These are phyloP conservation scores for Daldinia concentrica DNA, from an alignment of 495 filamentous ascomycete genomes.

Conservation along the genomic window DNA sequence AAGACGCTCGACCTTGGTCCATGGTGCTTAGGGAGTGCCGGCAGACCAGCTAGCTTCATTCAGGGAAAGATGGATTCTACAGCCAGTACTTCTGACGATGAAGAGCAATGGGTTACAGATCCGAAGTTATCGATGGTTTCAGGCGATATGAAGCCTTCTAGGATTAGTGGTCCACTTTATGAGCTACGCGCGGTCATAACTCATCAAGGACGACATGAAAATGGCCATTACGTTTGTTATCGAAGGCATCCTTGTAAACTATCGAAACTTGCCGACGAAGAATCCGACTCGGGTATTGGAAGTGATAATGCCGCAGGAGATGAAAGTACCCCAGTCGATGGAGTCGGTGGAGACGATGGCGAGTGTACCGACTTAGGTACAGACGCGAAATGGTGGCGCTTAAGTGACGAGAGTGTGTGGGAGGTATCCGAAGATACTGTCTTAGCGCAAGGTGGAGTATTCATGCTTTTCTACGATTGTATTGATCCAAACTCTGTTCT, in stretches of 20 bases:
- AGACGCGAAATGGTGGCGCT: slow-evolving; percentile 75
- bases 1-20: slow-evolving; percentile 73
- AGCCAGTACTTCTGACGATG: slow-evolving; percentile 40
- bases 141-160: slow-evolving; percentile 51
- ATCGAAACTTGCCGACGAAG: slow-evolving; percentile 13
- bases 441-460: slow-evolving; percentile 81
- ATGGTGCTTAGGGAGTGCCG: slow-evolving; percentile 76
- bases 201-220: slow-evolving; percentile 90
- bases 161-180: slow-evolving; percentile 68
- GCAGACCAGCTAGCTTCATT: slow-evolving; percentile 16
- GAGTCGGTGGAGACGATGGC: slow-evolving; percentile 49
- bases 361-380: slow-evolving; percentile 23
- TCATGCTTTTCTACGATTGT: slow-evolving; percentile 96
- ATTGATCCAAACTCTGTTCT: slow-evolving; percentile 54
- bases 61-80: slow-evolving; percentile 28
- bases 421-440: slow-evolving; percentile 77
- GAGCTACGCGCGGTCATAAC: slow-evolving; percentile 85
- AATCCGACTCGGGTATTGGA: not conserved
- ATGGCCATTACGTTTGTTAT: slow-evolving; percentile 95
- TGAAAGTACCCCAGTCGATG: slow-evolving; percentile 41
- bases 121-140: slow-evolving; percentile 75
- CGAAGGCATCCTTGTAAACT: slow-evolving; percentile 65
- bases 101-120: slow-evolving; percentile 73
- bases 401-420: slow-evolving; percentile 86
- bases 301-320: slow-evolving; percentile 4